Evolutionary conservation across 805 yeast genomes (phyloP), one percentile per base, ranked within the genome.

Genomic region (Kregervanrija delftensis): DNA sequence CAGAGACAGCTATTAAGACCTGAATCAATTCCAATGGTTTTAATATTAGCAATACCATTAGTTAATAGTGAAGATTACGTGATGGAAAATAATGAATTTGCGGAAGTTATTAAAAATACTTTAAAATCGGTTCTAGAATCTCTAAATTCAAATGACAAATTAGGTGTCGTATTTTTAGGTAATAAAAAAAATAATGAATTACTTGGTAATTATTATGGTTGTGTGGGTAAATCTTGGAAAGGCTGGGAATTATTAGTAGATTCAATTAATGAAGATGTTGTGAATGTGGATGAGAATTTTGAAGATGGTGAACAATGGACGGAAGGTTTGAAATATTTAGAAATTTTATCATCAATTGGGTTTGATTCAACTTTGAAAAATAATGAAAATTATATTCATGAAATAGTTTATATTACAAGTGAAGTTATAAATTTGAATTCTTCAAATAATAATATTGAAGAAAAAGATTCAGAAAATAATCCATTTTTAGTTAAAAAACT

Each of bases 1-100:
- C 62, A 60, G 17, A 53, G 68, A 39, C 64, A 73, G 3, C 52
- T 71, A 11, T 69, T 75, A 6, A 55, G 54, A 8, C 76, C 77
- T 2, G 70, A 70, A 45, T 33, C 56, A 11, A 43, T 48, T 16
- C 58, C 65, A 2, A 14, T 55, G 5, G 50, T 51, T 11, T 35
- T 61, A 11, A 54, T 63, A 5, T 30, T 63, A 15, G 59, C 57
- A 2, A 35, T 63, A 28, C 59, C 65, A 3, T 41, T 60, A 22
- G 46, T 50, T 8, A 56, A 56, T 30, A 36, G 46, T 35, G 50
- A 47, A 22, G 55, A 47, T 15, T 43, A 49, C 11, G 58, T 50
- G 4, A 13, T 50, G 5, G 48, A 50, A n/a, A 54, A 53, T 30
- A 38, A 44, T 1, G 58, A 56, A 31, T 59, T 48, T 40, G 49